phyloP scores from a whole-genome alignment of 2,329 filamentous ascomycete genomes.

The Pseudopyrenochaeta lycopersici region DNA sequence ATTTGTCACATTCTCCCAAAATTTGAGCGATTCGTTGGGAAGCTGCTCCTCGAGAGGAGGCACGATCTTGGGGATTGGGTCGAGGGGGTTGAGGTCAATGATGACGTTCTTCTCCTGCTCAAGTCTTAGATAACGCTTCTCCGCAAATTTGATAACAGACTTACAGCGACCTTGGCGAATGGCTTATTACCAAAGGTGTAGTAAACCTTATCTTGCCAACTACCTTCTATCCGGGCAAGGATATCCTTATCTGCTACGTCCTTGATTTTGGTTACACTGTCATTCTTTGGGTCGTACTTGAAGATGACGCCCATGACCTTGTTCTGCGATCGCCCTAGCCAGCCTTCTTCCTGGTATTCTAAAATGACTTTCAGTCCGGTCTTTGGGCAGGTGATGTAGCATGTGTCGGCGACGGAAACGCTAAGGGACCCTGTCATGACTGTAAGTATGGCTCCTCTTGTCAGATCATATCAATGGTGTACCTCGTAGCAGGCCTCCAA shows the following conservation, averaged over 20 bases:
- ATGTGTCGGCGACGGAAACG: conserved; percentile 88
- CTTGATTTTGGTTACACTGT: conserved; percentile 79
- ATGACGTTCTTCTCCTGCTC: conserved; percentile 65
- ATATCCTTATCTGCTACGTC: conserved; percentile 88
- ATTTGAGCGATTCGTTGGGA: conserved; percentile 85
- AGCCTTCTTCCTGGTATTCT: conserved; percentile 92
- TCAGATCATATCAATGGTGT: neutral
- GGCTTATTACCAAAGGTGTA: conserved; percentile 62
- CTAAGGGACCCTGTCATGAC: conserved; percentile 70
- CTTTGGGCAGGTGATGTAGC: conserved; percentile 88
- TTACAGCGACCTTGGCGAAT: conserved; percentile 63
- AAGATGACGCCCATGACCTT: conserved; percentile 92
- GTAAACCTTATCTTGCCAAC: conserved; percentile 79
- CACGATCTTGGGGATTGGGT: conserved; percentile 78
- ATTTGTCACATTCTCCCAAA: conserved; percentile 88
- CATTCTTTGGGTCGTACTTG: conserved; percentile 86
- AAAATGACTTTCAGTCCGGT: conserved; percentile 91
- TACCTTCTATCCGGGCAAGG: conserved; percentile 81
- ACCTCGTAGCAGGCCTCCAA: conserved; percentile 85
- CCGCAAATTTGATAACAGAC: conserved; percentile 38
- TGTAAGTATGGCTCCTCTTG: conserved; percentile 13
- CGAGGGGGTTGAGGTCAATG: conserved; percentile 86
- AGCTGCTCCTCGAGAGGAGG: conserved; percentile 82
- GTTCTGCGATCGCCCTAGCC: conserved; percentile 91
- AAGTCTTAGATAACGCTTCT: neutral